Percentiles rank a stretch among this genome's conserved stretches.
Evolutionary conservation across 495 filamentous ascomycete species (phyloP).

Genomic region (Trichoderma gamsii): DNA sequence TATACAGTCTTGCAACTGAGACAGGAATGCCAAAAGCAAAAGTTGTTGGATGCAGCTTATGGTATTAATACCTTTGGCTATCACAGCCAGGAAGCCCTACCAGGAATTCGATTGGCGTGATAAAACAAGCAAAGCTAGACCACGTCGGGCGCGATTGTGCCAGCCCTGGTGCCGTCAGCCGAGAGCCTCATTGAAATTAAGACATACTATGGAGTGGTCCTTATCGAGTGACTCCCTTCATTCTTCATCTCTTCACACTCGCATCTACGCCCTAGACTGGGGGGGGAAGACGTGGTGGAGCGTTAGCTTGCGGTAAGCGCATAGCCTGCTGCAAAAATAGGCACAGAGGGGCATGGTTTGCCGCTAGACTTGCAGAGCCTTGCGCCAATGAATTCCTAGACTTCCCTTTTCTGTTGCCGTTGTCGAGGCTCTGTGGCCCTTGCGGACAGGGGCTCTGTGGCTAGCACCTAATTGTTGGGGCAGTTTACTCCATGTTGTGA

Average conservation of each 20-base stretch:
- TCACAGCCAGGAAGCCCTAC: not conserved
- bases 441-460: no score
- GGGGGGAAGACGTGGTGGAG: no score
- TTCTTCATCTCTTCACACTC: no score
- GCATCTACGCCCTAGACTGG: no score
- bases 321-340: slow-evolving; percentile 7
- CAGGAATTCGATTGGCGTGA: not conserved
- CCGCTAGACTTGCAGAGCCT: not conserved
- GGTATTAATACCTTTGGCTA: not conserved
- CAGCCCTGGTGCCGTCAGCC: not conserved
- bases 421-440: not conserved
- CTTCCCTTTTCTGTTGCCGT: not conserved
- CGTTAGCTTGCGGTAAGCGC: not conserved
- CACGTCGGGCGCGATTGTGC: not conserved
- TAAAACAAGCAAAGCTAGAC: not conserved
- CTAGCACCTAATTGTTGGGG: no score
- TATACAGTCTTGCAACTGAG: not conserved
- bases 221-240: no score
- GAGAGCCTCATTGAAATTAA: no score
- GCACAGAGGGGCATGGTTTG: not conserved
- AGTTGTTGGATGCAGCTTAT: not conserved
- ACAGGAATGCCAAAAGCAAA: not conserved
- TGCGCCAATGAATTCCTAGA: not conserved
- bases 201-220: no score
- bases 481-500: no score